Evolutionary conservation across 73 alveolate genomes (phyloP), one percentile per base, ranked within the genome.

Genomic region (Paraurostyla sp.): DNA sequence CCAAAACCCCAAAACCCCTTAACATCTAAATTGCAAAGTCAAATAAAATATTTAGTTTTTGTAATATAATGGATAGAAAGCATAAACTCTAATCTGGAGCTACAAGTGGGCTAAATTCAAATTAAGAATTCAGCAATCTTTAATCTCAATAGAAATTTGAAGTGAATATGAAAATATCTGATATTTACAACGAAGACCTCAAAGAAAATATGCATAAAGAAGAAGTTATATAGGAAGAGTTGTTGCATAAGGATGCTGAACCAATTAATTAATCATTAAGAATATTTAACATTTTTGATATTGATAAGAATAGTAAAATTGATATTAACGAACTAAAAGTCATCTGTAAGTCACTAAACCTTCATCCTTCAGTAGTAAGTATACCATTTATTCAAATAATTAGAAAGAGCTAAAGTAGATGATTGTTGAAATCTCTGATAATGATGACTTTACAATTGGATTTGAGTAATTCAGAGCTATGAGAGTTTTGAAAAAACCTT

Each of bases 401-500:
- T 38, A 73, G 89, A 63, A 58, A 87, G 93, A 87, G 38, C 49
- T 87, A 51, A 87, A 87, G 48, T 38, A 7, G 38, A 87, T 87
- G 93, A 57, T 87, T 20, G 23, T 29, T 4, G 93, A 87, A 29
- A 40, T 87, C 0, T 87, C 93, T 2, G 86, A 87, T 32, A 75
- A 76, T 29, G 75, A 76, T 7, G 85, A 75, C 75, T 75, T 60
- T 49, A 87, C 93, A 20, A 46, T 87, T 20, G 30, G 76, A 7
- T 87, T 87, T 41, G 93, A 87, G 69, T 45, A 85, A 71, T 87
- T 87, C 30, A 35, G 93, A 16, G 93, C 93, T 30, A 87, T 87
- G 93, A 3, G 93, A 75, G 93, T 87, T 3, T 45, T 87, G 0
- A 87, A 56, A 25, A 87, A 87, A 73, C 76, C 85, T 4, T 87